phyloP scores from a whole-genome alignment of 2,329 filamentous ascomycete genomes.

The Allantophomopsis cytisporea region DNA sequence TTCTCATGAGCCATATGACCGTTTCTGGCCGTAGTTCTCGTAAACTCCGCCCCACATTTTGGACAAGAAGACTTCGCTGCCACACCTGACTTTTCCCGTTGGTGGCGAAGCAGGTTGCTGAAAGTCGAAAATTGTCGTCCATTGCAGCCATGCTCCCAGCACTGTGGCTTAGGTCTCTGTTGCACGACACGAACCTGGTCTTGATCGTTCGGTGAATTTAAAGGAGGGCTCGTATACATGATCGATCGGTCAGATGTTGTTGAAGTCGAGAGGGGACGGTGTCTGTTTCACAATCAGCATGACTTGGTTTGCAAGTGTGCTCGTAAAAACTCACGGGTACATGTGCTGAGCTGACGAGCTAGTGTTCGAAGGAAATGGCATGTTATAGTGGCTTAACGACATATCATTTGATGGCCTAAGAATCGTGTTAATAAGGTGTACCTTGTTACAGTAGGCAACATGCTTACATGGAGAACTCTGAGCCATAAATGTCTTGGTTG shows the following conservation, averaged over 20 bases:
- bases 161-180: conserved; percentile 81
- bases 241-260: conserved; percentile 15
- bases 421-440: conserved; percentile 1
- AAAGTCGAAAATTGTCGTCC: conserved; percentile 93
- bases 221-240: conserved; percentile 18
- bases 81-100: conserved; percentile 87
- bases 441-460: background rate
- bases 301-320: too few species aligned
- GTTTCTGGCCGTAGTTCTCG: conserved; percentile 75
- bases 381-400: conserved; percentile 10
- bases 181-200: conserved; percentile 55
- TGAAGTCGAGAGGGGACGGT: conserved; percentile 15
- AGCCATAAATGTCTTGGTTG: conserved; percentile 15
- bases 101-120: conserved; percentile 84
- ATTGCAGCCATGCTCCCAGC: conserved; percentile 96
- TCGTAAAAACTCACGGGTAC: background rate
- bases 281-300: background rate
- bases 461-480: conserved; percentile 16
- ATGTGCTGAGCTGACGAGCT: background rate
- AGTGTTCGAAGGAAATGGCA: conserved; percentile 11
- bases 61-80: conserved; percentile 81
- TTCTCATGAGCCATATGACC: conserved; percentile 81
- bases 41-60: conserved; percentile 87
- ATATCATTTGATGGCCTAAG: conserved; percentile 13
- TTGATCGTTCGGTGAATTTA: conserved; percentile 24